Conservation (phyloP, 345 rosid species). For the Acer campestre region DNA sequence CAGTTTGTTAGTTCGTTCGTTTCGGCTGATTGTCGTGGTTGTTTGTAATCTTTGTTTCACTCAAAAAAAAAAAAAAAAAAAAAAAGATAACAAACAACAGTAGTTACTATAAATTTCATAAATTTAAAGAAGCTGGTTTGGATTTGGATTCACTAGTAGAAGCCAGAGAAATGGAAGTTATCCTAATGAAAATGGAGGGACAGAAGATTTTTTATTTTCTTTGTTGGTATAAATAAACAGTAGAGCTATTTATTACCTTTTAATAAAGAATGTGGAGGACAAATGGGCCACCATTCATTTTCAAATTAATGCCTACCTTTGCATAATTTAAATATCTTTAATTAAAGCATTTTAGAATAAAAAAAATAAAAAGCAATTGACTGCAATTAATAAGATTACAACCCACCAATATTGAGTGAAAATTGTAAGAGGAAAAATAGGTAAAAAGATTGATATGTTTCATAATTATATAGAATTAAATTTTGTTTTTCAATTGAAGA, state of each 20-base stretch:
- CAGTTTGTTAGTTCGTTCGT: too few relatives aligned
- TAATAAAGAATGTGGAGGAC: conserved; percentile 26
- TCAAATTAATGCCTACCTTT: conserved; percentile 8
- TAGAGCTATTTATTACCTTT: conserved; percentile 3
- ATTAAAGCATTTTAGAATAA: not conserved
- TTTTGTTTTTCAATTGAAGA: too few relatives aligned
- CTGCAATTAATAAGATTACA: not conserved
- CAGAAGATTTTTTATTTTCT: not conserved
- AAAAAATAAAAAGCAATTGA: not conserved
- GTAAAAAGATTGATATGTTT: not conserved
- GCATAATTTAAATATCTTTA: conserved; percentile 7
- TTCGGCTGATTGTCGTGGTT: too few relatives aligned
- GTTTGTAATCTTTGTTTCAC: too few relatives aligned
- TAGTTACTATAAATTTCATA: too few relatives aligned
- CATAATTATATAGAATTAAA: too few relatives aligned
- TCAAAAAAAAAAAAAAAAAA: too few relatives aligned
- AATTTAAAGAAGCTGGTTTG: too few relatives aligned
- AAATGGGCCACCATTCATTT: conserved; percentile 18
- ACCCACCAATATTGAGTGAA: not conserved
- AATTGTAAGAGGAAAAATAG: not conserved
- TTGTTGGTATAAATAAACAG: conserved; percentile 4
- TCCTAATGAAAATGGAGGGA: conserved; percentile 14
- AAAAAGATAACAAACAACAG: too few relatives aligned
- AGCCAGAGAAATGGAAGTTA: not conserved
- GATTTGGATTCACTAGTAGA: too few relatives aligned